Percentiles rank a stretch among this genome's conserved stretches.
Evolutionary conservation across 371 early-diverging fungal species (phyloP).

Genomic region (Syncephalastrum contaminatum): DNA sequence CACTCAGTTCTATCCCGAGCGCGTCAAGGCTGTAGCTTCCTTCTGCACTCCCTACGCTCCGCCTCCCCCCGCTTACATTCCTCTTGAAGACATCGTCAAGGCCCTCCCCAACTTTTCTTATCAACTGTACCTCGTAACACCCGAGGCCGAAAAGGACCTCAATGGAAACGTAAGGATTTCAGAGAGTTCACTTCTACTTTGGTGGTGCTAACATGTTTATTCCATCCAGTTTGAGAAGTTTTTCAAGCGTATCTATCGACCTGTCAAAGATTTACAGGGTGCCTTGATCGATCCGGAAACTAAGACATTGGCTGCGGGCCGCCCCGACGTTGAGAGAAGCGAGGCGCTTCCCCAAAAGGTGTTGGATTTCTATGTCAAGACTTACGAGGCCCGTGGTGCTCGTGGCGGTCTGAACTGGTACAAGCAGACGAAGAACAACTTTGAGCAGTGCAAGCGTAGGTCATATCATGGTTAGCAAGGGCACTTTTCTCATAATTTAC

Average conservation of each 20-base stretch:
- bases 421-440: constrained; percentile 37
- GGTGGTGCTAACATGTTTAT: not conserved
- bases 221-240: constrained; percentile 11
- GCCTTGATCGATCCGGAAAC: constrained; percentile 27
- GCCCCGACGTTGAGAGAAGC: constrained; percentile 20
- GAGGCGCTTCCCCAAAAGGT: constrained; percentile 26
- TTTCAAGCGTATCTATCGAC: constrained; percentile 34
- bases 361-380: constrained; percentile 37
- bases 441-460: constrained; percentile 40
- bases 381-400: constrained; percentile 28
- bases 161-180: constrained; percentile 30
- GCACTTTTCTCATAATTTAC: not conserved
- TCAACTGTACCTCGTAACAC: constrained; percentile 44
- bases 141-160: constrained; percentile 43
- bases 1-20: constrained; percentile 63
- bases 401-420: constrained; percentile 49
- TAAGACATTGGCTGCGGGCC: constrained; percentile 25
- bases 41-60: constrained; percentile 67
- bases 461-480: not conserved
- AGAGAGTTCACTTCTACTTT: too few relatives aligned
- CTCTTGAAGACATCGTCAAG: constrained; percentile 54
- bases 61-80: constrained; percentile 29
- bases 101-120: constrained; percentile 57
- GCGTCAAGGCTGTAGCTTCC: constrained; percentile 59
- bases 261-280: constrained; percentile 14